Evolutionary conservation across 345 rosid species (phyloP), one percentile per base, ranked within the genome.

Genomic region (Anastatica hierochuntica): DNA sequence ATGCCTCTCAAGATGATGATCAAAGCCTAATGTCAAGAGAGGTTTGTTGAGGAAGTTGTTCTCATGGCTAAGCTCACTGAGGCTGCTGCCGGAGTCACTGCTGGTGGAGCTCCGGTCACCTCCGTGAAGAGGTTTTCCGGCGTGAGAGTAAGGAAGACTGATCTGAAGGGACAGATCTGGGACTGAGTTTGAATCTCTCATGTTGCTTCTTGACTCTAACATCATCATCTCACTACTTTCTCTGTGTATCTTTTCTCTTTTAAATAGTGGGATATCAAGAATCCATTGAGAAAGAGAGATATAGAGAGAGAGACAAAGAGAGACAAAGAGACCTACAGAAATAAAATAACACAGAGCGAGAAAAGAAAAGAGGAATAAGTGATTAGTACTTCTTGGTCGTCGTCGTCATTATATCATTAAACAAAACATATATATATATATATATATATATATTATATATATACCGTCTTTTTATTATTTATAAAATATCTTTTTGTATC

Each of bases 131-230:
- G 67, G 15, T 60, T 76, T 73, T 39, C 66, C 64, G 37, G 55
- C 30, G 27, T 72, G 68, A 49, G 66, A 45, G 14, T 71, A 18
- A 9, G 95, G 98, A 14, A 74, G 94, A 63, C 95, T 84, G 71
- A 90, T 90, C 72, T 87, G 89, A 66, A 90, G 72, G 7, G 96
- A 87, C 55, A 90, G 96, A 74, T 87, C 95, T 47, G 88, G 92
- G 29, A 84, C 10, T 45, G 62, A 56, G 54, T 58, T 26, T n/a
- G 58, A 21, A 20, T 42, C 49, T 66, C 65, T 68, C 74, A 72
- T 66, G 54, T 56, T 82, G 34, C 53, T 58, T 51, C 73, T 70
- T 48, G 81, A 59, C 38, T 53, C 60, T 48, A 59, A 67, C 66
- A 67, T 59, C 38, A 53, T 59, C 60, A 60, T 52, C 33, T 53